Base-by-base conservation (phyloP, 2,329 filamentous ascomycete genomes). In the Colletotrichum sp. region DNA sequence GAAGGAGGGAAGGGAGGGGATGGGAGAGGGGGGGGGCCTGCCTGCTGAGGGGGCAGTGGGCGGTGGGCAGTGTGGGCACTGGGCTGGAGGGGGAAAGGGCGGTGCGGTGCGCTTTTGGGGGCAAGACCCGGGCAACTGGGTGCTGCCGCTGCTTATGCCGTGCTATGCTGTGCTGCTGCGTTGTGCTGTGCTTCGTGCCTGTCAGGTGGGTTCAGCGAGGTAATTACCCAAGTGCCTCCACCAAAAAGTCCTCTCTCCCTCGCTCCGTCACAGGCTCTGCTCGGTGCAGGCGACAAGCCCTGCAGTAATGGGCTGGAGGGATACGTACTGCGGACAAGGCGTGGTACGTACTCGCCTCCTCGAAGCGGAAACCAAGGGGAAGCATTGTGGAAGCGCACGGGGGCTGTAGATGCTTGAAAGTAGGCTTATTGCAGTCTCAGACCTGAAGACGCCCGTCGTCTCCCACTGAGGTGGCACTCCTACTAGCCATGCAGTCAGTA, bases 341-440 rank as follows among this genome's bases (percentile, higher is more conserved):
- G 31, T 4, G 34, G 66, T 36, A 51, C 38, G 29, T 54, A 36
- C 9, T 13, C 31, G 31, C 4, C 11, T 31, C 16, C 62, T 47
- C 27, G n/a, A 70, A 59, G 47, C 34, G 68, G 68, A 70, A 66
- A 65, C 54, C 62, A 43, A 70, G 68, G 68, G 68, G 68, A 67
- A 71, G 34, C 12, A 61, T 54, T 31, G 63, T 67, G 36, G 69
- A 71, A 70, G 47, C 11, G n/a, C 31, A 57, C 43, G 43, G 54
- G 54, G 54, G 54, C 54, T 27, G 24, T 51, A n/a, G 43, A 51
- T 51, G 43, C n/a, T 51, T 21, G n/a, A 51, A 29, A 9, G 54
- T 31, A 29, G 54, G 24, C 27, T 57, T 57, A 31, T 57, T 57
- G 54, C 24, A 31, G n/a, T 43, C 38, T 13, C 12, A 57, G 13